A percentile compares a stretch with the other conserved stretches of the same genome.
Conservation (phyloP, 1,284 basidiomycete genomes). For the Coniophora puteana region DNA sequence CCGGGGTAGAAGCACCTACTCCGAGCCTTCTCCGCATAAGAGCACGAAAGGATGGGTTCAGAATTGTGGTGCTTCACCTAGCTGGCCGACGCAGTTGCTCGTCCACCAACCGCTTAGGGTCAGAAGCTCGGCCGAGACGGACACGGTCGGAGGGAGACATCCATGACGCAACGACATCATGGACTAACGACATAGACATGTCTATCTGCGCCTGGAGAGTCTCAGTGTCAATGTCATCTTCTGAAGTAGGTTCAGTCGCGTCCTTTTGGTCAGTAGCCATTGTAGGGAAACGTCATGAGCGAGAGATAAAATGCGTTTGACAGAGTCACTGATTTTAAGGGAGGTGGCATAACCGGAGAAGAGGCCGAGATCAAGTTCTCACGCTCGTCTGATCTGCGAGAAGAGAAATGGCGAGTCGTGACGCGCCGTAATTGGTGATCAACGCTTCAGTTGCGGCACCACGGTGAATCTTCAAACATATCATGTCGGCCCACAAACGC, state of each 20-base stretch:
- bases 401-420: too few species aligned
- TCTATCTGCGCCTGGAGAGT: slow-evolving; percentile 72
- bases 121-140: slow-evolving; percentile 23
- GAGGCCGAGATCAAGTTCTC: too few species aligned
- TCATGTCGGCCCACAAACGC: slow-evolving; percentile 41
- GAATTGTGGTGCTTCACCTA: slow-evolving; percentile 40
- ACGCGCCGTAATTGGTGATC: too few species aligned
- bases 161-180: slow-evolving; percentile 71
- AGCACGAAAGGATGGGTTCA: neutral
- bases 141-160: slow-evolving; percentile 45
- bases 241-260: too few species aligned
- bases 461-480: too few species aligned
- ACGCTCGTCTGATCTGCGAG: too few species aligned
- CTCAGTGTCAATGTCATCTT: slow-evolving; percentile 57
- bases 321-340: too few species aligned
- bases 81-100: slow-evolving; percentile 64
- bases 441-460: too few species aligned
- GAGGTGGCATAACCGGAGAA: too few species aligned
- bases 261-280: too few species aligned
- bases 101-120: slow-evolving; percentile 55
- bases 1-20: slow-evolving; percentile 61
- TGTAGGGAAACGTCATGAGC: too few species aligned
- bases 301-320: too few species aligned
- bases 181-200: slow-evolving; percentile 70
- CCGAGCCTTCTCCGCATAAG: slow-evolving; percentile 49